These are phyloP conservation scores for Nitzschia putrida DNA, from an alignment of 108 stramenopile species.

Conservation along the genomic window DNA sequence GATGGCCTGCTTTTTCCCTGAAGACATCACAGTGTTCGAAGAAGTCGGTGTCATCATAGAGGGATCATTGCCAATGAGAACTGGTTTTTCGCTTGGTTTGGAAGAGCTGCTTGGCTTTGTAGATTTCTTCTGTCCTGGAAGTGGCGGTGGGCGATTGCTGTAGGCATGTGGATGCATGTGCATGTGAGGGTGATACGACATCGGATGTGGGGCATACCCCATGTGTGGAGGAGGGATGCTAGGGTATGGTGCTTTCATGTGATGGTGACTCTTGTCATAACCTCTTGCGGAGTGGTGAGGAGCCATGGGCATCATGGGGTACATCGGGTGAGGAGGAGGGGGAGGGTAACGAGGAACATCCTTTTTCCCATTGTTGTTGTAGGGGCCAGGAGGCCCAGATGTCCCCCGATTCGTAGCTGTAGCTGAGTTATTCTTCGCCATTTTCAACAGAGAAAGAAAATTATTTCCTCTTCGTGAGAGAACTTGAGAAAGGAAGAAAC, in stretches of 20 bases:
- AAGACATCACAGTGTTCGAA: not conserved
- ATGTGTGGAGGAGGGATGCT: constrained; percentile 29
- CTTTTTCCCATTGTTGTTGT: constrained; percentile 9
- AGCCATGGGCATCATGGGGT: constrained; percentile 51
- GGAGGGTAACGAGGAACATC: constrained; percentile 34
- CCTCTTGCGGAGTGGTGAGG: constrained; percentile 6
- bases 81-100: not conserved
- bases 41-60: not conserved
- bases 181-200: constrained; percentile 35
- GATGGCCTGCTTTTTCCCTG: constrained; percentile 42
- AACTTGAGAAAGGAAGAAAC: not conserved
- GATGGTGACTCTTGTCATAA: constrained; percentile 23
- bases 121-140: not conserved
- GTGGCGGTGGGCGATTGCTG: constrained; percentile 24
- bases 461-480: not conserved
- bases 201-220: constrained; percentile 32
- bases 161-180: constrained; percentile 17
- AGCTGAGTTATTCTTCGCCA: constrained; percentile 13
- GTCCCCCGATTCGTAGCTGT: constrained; percentile 2
- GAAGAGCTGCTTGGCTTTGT: not conserved
- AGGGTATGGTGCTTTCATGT: constrained; percentile 31
- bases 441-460: not conserved
- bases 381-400: constrained; percentile 11
- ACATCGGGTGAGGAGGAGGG: constrained; percentile 47
- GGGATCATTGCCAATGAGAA: not conserved